Evolutionary conservation across 257 asterid genomes (phyloP), one percentile per base, ranked within the genome.

Genomic region (Schizonepeta tenuifolia): DNA sequence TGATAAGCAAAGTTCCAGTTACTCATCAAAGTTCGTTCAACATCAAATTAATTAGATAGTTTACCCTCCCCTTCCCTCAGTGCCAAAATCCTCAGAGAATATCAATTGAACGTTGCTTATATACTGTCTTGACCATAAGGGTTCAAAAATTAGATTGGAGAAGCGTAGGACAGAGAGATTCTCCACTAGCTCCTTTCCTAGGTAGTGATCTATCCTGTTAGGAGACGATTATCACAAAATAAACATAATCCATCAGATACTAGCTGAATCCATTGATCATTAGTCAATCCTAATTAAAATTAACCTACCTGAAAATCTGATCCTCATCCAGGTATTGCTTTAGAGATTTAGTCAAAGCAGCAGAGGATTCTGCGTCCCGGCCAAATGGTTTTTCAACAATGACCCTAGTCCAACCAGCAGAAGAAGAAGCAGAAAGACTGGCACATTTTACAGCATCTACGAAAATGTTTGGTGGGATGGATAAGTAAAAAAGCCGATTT

Each of bases 41-140:
- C 13, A 50, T 20, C 77, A 46, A 49, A 53, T 74, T 21, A 68
- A 53, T 47, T 79, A 73, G 70, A 64, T 36, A 26, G 75, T 65
- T 69, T 91, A 93, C 98, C 98, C 98, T 87, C 98, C 98, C 24
- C 97, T 85, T 61, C 98, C 98, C 85, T 93, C 98, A 21, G 98
- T 93, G 41, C 98, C 98, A 63, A 93, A 93, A 85, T 93, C 96
- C 85, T 93, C 98, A 0, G 98, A 93, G 84, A 93, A 93, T 76
- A 93, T 89, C 73, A 93, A 79, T 79, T 93, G 98, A 78, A 93
- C 98, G 54, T 90, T 93, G 72, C 96, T 81, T 74, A 93, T 93
- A 76, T 93, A 89, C 83, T 90, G 97, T 83, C 98, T 89, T 63
- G 97, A 93, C 98, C 98, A 93, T 59, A 93, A 78, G 40, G 98